These are phyloP conservation scores for Leccinum boreale DNA, from an alignment of 768 basidiomycete species.

Conservation along the genomic window DNA sequence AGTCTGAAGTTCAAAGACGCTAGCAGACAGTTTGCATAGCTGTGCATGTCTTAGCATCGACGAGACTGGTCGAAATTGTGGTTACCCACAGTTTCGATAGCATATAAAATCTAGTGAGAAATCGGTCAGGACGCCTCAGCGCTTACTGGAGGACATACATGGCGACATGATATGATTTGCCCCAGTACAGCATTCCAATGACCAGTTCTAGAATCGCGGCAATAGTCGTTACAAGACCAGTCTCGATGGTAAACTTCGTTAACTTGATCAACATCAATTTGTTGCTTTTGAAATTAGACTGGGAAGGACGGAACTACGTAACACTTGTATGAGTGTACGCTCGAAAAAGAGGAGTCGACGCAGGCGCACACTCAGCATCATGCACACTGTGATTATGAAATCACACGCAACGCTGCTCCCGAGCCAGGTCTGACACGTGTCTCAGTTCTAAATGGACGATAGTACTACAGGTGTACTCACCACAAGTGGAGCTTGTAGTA, in stretches of 20 bases:
- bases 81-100: neutral
- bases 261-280: slow-evolving; percentile 7
- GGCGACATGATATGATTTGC: slow-evolving; percentile 12
- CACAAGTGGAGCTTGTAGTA: neutral
- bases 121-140: too few species aligned
- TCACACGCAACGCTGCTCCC: neutral
- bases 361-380: neutral
- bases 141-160: slow-evolving; percentile 9
- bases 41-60: neutral
- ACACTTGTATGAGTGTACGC: neutral
- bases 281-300: neutral
- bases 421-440: neutral
- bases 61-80: neutral
- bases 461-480: neutral
- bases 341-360: neutral
- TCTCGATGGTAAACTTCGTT: slow-evolving; percentile 24
- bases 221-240: slow-evolving; percentile 19
- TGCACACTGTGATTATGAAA: neutral
- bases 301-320: slow-evolving; percentile 15
- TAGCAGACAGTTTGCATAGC: too few species aligned
- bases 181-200: slow-evolving; percentile 6
- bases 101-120: neutral
- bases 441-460: neutral
- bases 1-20: too few species aligned
- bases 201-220: slow-evolving; percentile 19